Evolutionary conservation across 305 asterid genomes (phyloP).

Genomic region (Andrographis paniculata): DNA sequence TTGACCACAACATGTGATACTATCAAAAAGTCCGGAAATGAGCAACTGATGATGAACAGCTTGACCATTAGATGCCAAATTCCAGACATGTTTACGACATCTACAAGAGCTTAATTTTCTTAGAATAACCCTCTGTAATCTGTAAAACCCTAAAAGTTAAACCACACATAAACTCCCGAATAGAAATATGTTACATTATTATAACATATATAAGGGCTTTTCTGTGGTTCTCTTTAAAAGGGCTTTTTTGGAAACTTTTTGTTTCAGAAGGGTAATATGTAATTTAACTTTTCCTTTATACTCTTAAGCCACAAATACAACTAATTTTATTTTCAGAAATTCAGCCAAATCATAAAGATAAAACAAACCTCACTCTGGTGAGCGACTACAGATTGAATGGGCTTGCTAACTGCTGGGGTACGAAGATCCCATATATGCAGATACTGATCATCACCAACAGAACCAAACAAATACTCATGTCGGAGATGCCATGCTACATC

Average conservation of each 20-base stretch:
- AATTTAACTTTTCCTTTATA: too few relatives aligned
- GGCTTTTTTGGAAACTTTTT: too few relatives aligned
- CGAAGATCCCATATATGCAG: constrained; percentile 76
- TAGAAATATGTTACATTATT: too few relatives aligned
- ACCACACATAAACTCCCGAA: too few relatives aligned
- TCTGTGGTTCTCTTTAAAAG: too few relatives aligned
- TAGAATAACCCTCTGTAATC: too few relatives aligned
- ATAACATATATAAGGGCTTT: too few relatives aligned
- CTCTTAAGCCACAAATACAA: background rate
- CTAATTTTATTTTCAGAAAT: background rate
- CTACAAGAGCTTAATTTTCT: background rate
- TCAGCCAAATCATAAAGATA: constrained; percentile 10
- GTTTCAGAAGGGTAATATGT: too few relatives aligned
- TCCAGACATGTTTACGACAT: background rate
- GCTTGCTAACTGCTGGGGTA: constrained; percentile 46
- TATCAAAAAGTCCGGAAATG: too few relatives aligned
- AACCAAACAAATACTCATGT: constrained; percentile 75
- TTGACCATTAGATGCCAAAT: background rate
- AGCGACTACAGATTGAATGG: constrained; percentile 69
- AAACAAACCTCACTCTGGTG: constrained; percentile 68
- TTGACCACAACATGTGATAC: too few relatives aligned
- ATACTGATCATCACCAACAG: constrained; percentile 80
- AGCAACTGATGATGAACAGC: too few relatives aligned
- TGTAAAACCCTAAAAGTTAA: too few relatives aligned
- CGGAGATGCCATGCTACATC: constrained; percentile 89